These are phyloP conservation scores for Pseudozyma sp. DNA, from an alignment of 1,284 basidiomycete genomes.

Conservation along the genomic window DNA sequence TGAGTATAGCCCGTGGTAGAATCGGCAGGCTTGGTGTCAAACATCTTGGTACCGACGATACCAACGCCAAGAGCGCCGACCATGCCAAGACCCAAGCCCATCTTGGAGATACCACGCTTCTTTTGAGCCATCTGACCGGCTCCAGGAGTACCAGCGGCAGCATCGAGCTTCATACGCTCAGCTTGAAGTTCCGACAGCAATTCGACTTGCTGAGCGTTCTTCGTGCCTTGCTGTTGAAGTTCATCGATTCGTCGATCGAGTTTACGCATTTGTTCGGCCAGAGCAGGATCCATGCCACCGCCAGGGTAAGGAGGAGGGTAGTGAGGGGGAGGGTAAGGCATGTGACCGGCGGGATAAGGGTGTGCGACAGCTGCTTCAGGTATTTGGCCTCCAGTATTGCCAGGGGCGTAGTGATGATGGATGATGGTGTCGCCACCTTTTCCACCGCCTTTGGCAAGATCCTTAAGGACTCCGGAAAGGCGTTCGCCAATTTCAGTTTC, in stretches of 20 bases:
- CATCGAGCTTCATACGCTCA: constrained; percentile 9
- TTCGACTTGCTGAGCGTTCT: constrained; percentile 6
- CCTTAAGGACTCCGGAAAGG: constrained; percentile 4
- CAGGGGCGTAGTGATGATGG: constrained; percentile 6
- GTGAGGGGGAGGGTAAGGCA: not conserved
- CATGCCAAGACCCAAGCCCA: not conserved
- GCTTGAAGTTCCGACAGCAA: constrained; percentile 26
- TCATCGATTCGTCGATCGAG: constrained; percentile 2
- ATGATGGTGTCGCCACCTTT: constrained; percentile 4
- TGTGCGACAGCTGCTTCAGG: constrained; percentile 4
- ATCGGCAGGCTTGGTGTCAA: constrained; percentile 40
- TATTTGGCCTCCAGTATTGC: not conserved
- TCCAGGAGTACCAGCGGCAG: not conserved
- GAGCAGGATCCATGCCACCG: constrained; percentile 4
- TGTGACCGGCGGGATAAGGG: constrained; percentile 1
- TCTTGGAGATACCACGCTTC: constrained; percentile 12
- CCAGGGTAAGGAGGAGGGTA: not conserved
- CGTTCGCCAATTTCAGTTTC: constrained; percentile 1
- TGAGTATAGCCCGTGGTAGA: constrained; percentile 16
- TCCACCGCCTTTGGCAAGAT: not conserved
- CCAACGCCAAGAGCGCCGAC: constrained; percentile 13
- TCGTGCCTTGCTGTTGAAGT: not conserved
- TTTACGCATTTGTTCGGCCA: constrained; percentile 1
- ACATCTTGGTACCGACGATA: constrained; percentile 18
- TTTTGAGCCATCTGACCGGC: constrained; percentile 1